Conservation (phyloP, 495 filamentous ascomycete species). For the Podospora pseudopauciseta region DNA sequence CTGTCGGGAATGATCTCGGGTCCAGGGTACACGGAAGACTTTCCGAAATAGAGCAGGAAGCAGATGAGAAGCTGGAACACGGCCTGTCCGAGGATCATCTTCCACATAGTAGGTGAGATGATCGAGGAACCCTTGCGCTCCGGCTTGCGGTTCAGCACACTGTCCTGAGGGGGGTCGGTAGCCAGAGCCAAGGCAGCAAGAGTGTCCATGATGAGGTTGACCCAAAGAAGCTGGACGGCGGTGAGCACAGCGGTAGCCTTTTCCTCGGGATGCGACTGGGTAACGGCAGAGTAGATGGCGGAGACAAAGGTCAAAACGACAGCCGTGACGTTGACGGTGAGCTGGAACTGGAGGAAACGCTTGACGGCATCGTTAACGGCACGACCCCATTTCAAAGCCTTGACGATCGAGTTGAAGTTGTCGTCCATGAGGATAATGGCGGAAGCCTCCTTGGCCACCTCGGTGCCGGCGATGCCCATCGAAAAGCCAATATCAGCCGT, state of each 20-base stretch:
- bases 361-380: constrained; percentile 88
- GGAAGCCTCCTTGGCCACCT: constrained; percentile 91
- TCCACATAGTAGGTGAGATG: constrained; percentile 88
- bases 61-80: constrained; percentile 77
- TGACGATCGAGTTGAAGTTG: constrained; percentile 84
- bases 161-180: constrained; percentile 76
- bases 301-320: constrained; percentile 80
- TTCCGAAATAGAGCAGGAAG: constrained; percentile 74
- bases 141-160: constrained; percentile 79
- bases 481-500: constrained; percentile 88
- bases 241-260: constrained; percentile 69
- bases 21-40: constrained; percentile 55
- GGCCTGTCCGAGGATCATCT: constrained; percentile 88
- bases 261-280: constrained; percentile 22
- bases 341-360: constrained; percentile 88
- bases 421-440: constrained; percentile 91
- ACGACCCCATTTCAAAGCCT: constrained; percentile 85
- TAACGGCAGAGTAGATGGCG: constrained; percentile 56
- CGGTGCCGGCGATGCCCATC: constrained; percentile 87
- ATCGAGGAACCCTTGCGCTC: constrained; percentile 72
- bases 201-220: constrained; percentile 93
- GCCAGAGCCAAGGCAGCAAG: constrained; percentile 83
- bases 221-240: constrained; percentile 86
- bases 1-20: constrained; percentile 36
- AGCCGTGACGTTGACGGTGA: constrained; percentile 88